These are phyloP conservation scores for Agastache rugosa DNA, from an alignment of 257 asterid species.

Conservation along the genomic window DNA sequence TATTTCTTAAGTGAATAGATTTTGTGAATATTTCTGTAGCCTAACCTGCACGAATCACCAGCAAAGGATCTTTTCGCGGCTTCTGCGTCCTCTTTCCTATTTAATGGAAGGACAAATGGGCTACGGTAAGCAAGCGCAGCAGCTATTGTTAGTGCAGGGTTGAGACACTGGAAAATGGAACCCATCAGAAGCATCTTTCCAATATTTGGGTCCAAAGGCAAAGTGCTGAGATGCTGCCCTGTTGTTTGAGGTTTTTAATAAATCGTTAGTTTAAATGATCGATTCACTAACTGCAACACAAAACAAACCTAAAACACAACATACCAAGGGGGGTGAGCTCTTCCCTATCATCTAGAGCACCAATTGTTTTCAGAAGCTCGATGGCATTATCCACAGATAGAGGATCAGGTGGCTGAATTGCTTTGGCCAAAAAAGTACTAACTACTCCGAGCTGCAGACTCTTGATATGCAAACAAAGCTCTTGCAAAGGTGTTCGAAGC, in stretches of 20 bases:
- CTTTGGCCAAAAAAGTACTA: conserved; percentile 79
- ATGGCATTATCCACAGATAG: conserved; percentile 89
- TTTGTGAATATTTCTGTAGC: conserved; percentile 19
- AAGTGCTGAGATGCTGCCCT: conserved; percentile 89
- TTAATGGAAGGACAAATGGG: conserved; percentile 95
- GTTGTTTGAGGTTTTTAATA: conserved; percentile 33
- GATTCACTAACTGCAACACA: conserved; percentile 13
- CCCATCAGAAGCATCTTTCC: conserved; percentile 99
- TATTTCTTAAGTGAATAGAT: conserved; percentile 17
- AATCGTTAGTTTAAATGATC: conserved; percentile 12
- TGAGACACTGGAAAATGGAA: conserved; percentile 86
- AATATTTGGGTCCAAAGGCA: conserved; percentile 96
- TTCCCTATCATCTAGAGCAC: conserved; percentile 88
- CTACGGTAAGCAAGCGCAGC: conserved; percentile 92
- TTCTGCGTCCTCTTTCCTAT: conserved; percentile 87
- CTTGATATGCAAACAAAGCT: conserved; percentile 93
- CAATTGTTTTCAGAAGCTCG: conserved; percentile 94
- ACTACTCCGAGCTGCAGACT: conserved; percentile 79
- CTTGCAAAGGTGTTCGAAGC: conserved; percentile 98
- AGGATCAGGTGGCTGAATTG: conserved; percentile 96
- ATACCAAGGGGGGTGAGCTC: conserved; percentile 96
- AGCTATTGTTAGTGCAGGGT: conserved; percentile 94
- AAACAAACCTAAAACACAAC: conserved; percentile 32
- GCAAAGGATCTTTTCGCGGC: conserved; percentile 89
- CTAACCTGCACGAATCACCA: conserved; percentile 97